phyloP scores from a whole-genome alignment of 176 grass and related monocot genomes.

The Urochloa ruziziensis region DNA sequence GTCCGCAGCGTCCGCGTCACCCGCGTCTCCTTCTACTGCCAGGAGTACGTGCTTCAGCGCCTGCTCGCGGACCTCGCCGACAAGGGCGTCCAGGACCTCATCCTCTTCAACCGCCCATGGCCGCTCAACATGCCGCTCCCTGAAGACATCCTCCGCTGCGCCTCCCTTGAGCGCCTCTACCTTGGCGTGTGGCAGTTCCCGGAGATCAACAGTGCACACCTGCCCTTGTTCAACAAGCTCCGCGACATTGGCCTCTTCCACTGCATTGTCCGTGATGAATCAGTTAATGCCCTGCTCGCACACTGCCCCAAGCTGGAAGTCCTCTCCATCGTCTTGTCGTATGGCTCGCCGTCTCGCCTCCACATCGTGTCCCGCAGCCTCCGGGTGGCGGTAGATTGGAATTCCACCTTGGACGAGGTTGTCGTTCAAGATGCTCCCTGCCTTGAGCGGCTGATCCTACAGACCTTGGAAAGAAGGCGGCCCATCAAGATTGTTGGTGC shows the following conservation, averaged over 20 bases:
- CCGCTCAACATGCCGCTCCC: constrained; percentile 40
- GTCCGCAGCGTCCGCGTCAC: constrained; percentile 20
- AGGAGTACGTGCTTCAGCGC: constrained; percentile 20
- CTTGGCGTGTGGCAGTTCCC: constrained; percentile 30
- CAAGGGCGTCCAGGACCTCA: constrained; percentile 34
- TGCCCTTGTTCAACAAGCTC: constrained; percentile 1
- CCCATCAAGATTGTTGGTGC: constrained; percentile 18
- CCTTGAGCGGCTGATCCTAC: constrained; percentile 26
- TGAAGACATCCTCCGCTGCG: constrained; percentile 4
- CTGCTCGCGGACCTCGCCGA: constrained; percentile 12
- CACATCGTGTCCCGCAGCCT: constrained; percentile 18
- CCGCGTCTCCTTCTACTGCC: constrained; percentile 8
- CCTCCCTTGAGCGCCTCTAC: constrained; percentile 7
- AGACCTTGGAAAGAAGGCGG: background rate
- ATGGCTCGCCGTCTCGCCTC: background rate
- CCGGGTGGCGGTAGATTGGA: background rate
- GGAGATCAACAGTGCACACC: background rate
- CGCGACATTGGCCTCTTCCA: background rate
- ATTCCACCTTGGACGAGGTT: background rate
- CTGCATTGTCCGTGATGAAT: background rate
- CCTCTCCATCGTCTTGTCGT: constrained; percentile 18
- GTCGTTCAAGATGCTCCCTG: constrained; percentile 20
- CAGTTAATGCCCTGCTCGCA: background rate
- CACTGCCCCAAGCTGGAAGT: background rate
- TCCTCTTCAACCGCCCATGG: constrained; percentile 42